These are phyloP conservation scores for Pleurotus tuoliensis DNA, from an alignment of 768 basidiomycete species.

Conservation along the genomic window DNA sequence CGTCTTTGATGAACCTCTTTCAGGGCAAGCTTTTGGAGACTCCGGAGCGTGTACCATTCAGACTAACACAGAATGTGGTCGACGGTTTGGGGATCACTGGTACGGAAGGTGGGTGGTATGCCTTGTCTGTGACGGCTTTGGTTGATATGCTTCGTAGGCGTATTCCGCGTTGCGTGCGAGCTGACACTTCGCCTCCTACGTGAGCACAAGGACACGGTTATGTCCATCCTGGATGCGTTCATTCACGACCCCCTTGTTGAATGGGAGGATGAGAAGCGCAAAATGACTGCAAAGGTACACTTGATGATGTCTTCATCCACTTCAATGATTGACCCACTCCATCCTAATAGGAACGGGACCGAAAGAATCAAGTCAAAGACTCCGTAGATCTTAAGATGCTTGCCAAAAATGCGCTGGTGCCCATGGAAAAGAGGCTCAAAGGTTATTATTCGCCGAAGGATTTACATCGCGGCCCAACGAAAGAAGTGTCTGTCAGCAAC, in stretches of 20 bases:
- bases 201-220: slow-evolving; percentile 87
- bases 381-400: slow-evolving; percentile 58
- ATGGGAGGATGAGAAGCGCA: slow-evolving; percentile 84
- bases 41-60: slow-evolving; percentile 90
- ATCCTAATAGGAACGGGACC: slow-evolving; percentile 39
- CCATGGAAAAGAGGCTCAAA: slow-evolving; percentile 81
- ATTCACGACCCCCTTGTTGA: slow-evolving; percentile 96
- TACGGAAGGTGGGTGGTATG: slow-evolving; percentile 64
- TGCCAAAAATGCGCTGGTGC: slow-evolving; percentile 72
- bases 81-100: slow-evolving; percentile 93
- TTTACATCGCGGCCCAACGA: slow-evolving; percentile 36
- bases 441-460: slow-evolving; percentile 53
- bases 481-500: slow-evolving; percentile 71
- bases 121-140: too few species aligned
- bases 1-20: not conserved
- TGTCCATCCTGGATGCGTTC: slow-evolving; percentile 95
- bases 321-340: not conserved
- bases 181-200: slow-evolving; percentile 84
- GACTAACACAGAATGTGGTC: slow-evolving; percentile 88
- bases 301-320: too few species aligned
- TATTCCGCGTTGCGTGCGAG: slow-evolving; percentile 89
- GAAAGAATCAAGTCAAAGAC: slow-evolving; percentile 41
- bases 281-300: slow-evolving; percentile 29
- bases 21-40: slow-evolving; percentile 81
- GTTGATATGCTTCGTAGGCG: slow-evolving; percentile 41